Evolutionary conservation across 176 grass and related monocot species (phyloP), one percentile per base, ranked within the genome.

Genomic region (Cenchrus fungigraminus): DNA sequence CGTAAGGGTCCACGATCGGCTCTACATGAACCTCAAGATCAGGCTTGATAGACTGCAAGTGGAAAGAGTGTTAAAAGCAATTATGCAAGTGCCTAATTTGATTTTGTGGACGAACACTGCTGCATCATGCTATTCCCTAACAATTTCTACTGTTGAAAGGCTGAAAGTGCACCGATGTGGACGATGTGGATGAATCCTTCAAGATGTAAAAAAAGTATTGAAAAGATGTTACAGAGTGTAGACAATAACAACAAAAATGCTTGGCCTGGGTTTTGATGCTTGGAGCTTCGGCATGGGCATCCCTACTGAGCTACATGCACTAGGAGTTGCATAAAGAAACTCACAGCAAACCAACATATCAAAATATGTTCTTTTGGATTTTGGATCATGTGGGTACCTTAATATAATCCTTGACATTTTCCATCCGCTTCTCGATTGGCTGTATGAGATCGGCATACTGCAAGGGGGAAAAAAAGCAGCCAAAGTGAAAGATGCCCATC

Each of bases 381-480:
- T 42, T 16, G 46, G 42, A 59, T 51, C n/a, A 9, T 62, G 9
- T 40, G 29, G n/a, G 12, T 86, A 94, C 97, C 93, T 99, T 92
- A 51, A 99, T 94, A 84, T 92, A 99, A 42, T 92, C 70, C 86
- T 89, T 89, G 44, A 94, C 94, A 73, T 85, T 92, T 88, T 96
- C 79, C 88, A 96, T 92, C 12, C 97, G 90, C 72, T 54, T 89
- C 68, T 92, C 86, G 84, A 99, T 88, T 45, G 91, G 93, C 56
- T 99, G 87, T 90, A 99, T 99, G 73, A 99, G 84, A 79, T 84
- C 25, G 46, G 93, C 88, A 81, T 91, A 94, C 94, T 99, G 91
- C 79, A 92, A 68, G 13, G 9, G 6, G 45, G 6, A 46, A 74
- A 76, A 9, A 25, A 68, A 34, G 32, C 16, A 44, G 7, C 40